A percentile compares a stretch with the other conserved stretches of the same genome.
These are phyloP conservation scores for Keithomyces neogunnii DNA, from an alignment of 2,329 filamentous ascomycete genomes.

Conservation along the genomic window DNA sequence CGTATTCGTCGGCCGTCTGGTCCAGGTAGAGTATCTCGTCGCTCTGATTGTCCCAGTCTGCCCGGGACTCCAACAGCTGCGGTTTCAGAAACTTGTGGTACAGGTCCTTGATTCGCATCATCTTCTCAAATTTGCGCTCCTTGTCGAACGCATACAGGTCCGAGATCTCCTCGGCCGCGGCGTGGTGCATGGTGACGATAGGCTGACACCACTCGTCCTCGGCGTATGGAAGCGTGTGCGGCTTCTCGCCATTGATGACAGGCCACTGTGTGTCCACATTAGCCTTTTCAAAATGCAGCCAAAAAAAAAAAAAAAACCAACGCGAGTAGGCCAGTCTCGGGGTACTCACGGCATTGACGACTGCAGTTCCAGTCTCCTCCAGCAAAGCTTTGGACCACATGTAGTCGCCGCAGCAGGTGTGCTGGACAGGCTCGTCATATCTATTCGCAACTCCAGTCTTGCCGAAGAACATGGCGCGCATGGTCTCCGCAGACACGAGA, in stretches of 20 bases:
- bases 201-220: slow-evolving; percentile 46
- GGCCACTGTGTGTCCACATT: slow-evolving; percentile 31
- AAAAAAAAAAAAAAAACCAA: neutral
- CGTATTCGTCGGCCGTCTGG: slow-evolving; percentile 18
- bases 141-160: slow-evolving; percentile 44
- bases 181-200: slow-evolving; percentile 48
- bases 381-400: slow-evolving; percentile 38
- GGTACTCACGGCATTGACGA: slow-evolving; percentile 33
- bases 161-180: slow-evolving; percentile 40
- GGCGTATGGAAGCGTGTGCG: slow-evolving; percentile 38
- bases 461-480: slow-evolving; percentile 35
- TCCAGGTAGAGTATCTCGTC: slow-evolving; percentile 36
- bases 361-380: slow-evolving; percentile 29
- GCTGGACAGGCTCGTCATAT: slow-evolving; percentile 33
- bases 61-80: slow-evolving; percentile 26
- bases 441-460: slow-evolving; percentile 34
- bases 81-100: slow-evolving; percentile 37
- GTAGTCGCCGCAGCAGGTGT: slow-evolving; percentile 43
- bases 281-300: neutral
- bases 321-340: neutral
- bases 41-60: slow-evolving; percentile 46
- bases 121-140: slow-evolving; percentile 21
- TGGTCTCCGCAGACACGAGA: slow-evolving; percentile 40
- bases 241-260: slow-evolving; percentile 48
- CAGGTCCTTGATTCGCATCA: slow-evolving; percentile 37